phyloP scores from a whole-genome alignment of 2,329 filamentous ascomycete genomes.

The Zymoseptoria passerinii region DNA sequence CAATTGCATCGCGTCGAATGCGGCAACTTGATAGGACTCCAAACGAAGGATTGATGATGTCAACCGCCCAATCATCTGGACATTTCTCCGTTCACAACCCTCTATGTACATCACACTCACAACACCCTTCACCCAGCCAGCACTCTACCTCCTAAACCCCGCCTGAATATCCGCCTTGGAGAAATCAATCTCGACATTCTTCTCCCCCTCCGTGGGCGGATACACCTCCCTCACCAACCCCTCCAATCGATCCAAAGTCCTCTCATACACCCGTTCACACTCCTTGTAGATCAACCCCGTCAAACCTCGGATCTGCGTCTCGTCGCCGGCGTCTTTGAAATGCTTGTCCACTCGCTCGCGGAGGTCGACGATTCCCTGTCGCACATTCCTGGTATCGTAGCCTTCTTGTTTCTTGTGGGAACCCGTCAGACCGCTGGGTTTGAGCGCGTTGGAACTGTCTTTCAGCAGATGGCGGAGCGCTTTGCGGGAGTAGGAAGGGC shows the following conservation, averaged over 20 bases:
- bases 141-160: slow-evolving; percentile 25
- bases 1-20: background rate
- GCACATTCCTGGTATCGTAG: slow-evolving; percentile 76
- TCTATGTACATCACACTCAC: background rate
- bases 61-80: background rate
- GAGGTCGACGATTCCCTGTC: slow-evolving; percentile 69
- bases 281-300: slow-evolving; percentile 53
- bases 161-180: slow-evolving; percentile 28
- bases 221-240: slow-evolving; percentile 38
- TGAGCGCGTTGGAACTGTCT: background rate
- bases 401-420: slow-evolving; percentile 60
- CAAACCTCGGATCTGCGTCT: slow-evolving; percentile 51
- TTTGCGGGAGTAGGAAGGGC: slow-evolving; percentile 72
- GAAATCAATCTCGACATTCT: slow-evolving; percentile 36
- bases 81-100: background rate
- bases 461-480: slow-evolving; percentile 54
- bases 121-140: background rate
- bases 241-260: slow-evolving; percentile 43
- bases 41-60: background rate
- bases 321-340: slow-evolving; percentile 81
- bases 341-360: slow-evolving; percentile 94
- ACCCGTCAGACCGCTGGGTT: background rate
- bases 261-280: slow-evolving; percentile 50
- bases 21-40: background rate
- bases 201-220: slow-evolving; percentile 30